phyloP scores from a whole-genome alignment of 2,329 filamentous ascomycete genomes.

The Botryotinia narcissicola region DNA sequence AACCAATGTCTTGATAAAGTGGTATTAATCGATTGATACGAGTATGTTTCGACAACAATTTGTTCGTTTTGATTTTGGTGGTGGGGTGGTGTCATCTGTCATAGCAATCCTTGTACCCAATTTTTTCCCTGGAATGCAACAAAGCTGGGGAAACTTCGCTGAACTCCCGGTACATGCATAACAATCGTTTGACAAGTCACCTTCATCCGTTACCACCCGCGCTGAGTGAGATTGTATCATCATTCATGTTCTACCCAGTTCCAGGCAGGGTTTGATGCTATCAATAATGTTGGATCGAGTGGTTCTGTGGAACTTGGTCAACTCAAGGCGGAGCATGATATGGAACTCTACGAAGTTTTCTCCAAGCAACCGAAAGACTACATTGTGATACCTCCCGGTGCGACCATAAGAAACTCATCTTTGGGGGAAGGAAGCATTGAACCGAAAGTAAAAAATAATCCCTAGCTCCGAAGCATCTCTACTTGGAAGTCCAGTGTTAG shows the following conservation, averaged over 20 bases:
- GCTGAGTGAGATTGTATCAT: conserved; percentile 4
- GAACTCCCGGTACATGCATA: neutral
- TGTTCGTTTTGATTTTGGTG: neutral
- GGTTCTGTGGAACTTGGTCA: neutral
- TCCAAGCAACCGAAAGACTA: neutral
- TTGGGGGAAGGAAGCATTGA: neutral
- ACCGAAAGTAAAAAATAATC: too few species aligned
- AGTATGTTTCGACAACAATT: neutral
- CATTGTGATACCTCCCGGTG: neutral
- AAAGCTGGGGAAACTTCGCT: conserved; percentile 9
- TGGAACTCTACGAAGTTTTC: neutral
- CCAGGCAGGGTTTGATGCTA: neutral
- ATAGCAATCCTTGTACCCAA: conserved; percentile 4
- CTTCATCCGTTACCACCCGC: neutral
- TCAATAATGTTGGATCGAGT: neutral
- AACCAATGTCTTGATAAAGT: neutral
- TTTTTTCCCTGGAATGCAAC: neutral
- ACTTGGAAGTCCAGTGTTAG: neutral
- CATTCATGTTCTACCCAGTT: neutral
- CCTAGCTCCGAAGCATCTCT: neutral
- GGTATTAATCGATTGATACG: neutral
- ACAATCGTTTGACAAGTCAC: neutral
- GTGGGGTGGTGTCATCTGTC: conserved; percentile 5
- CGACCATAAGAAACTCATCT: neutral
- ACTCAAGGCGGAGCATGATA: neutral